Evolutionary conservation across 257 asterid genomes (phyloP).

Genomic region (Capsicum chinense): DNA sequence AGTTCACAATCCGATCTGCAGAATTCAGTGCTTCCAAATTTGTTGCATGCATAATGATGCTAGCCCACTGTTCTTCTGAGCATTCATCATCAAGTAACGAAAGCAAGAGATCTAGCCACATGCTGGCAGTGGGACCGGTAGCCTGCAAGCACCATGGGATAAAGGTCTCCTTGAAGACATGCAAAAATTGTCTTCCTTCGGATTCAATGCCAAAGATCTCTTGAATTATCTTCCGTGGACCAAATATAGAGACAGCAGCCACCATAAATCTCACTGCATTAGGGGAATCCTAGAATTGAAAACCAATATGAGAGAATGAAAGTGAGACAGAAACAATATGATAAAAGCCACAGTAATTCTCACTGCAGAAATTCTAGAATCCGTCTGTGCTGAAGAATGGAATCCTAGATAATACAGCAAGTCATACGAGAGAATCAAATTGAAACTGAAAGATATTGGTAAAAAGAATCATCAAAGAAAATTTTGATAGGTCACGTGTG

Average conservation of each 20-base stretch:
- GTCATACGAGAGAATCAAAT: neutral
- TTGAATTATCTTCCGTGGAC: conserved; percentile 68
- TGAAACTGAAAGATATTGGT: neutral
- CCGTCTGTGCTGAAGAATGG: neutral
- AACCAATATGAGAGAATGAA: conserved; percentile 33
- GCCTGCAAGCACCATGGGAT: conserved; percentile 83
- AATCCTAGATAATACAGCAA: conserved; percentile 7
- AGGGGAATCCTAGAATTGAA: conserved; percentile 70
- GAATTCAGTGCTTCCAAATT: conserved; percentile 42
- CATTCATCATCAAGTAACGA: conserved; percentile 74
- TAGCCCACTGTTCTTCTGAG: conserved; percentile 82
- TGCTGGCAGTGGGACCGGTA: conserved; percentile 49
- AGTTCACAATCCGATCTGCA: conserved; percentile 42
- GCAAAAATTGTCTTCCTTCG: conserved; percentile 59
- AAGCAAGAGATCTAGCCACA: conserved; percentile 85
- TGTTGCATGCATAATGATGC: conserved; percentile 58
- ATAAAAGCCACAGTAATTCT: neutral
- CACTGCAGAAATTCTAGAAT: neutral
- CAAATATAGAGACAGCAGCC: conserved; percentile 67
- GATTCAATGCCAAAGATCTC: conserved; percentile 54
- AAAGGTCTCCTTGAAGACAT: conserved; percentile 59
- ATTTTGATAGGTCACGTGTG: neutral
- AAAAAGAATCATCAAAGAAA: conserved; percentile 1
- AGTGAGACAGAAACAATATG: conserved; percentile 24
- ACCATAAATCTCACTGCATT: conserved; percentile 66